These are phyloP conservation scores for Rauvolfia tetraphylla DNA, from an alignment of 257 asterid species.

Conservation along the genomic window DNA sequence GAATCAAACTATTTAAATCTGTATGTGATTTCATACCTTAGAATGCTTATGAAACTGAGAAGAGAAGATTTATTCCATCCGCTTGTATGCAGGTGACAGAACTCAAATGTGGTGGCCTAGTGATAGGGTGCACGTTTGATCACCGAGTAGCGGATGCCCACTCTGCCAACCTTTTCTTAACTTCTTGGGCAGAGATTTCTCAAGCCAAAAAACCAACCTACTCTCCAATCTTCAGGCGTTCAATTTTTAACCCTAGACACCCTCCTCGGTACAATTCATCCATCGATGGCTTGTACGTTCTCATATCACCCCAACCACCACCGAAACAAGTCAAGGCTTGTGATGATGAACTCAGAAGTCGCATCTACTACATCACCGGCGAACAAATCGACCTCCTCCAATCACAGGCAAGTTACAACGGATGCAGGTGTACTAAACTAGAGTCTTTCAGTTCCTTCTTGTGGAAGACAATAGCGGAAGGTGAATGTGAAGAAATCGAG, in stretches of 20 bases:
- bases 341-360: constrained; percentile 25
- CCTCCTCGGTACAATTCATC: constrained; percentile 32
- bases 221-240: constrained; percentile 50
- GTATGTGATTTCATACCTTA: too few relatives aligned
- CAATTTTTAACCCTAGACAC: constrained; percentile 45
- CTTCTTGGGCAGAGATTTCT: constrained; percentile 49
- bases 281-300: constrained; percentile 33
- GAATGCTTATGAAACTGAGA: too few relatives aligned
- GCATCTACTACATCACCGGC: constrained; percentile 39
- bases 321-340: background rate
- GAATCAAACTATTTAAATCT: too few relatives aligned
- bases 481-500: constrained; percentile 17
- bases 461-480: constrained; percentile 44
- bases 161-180: constrained; percentile 57
- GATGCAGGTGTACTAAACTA: constrained; percentile 32
- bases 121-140: constrained; percentile 59
- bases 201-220: constrained; percentile 22
- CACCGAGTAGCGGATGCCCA: constrained; percentile 56
- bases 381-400: constrained; percentile 40
- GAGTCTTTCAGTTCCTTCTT: constrained; percentile 53
- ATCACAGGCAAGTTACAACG: constrained; percentile 30
- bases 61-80: too few relatives aligned
- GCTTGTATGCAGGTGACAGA: constrained; percentile 40
- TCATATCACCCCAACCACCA: constrained; percentile 31
- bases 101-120: constrained; percentile 54